Conservation (phyloP, 75 land plant genomes). For the Picea sitchensis region DNA sequence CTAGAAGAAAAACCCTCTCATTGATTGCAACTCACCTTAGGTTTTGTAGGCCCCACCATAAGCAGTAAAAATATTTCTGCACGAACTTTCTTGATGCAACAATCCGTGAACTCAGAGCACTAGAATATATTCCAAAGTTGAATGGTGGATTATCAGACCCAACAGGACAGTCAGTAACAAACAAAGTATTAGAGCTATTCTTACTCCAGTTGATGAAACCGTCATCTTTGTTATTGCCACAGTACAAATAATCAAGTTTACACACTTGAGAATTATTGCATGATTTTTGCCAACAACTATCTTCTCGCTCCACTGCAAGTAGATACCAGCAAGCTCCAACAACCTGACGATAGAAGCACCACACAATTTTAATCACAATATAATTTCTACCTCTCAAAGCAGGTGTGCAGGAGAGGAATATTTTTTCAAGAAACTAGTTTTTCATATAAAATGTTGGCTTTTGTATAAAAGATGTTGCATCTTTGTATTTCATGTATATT, state of each 20-base stretch:
- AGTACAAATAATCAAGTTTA: constrained; percentile 35
- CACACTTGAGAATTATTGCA: constrained; percentile 18
- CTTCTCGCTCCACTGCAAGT: constrained; percentile 64
- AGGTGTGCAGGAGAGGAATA: too few relatives aligned
- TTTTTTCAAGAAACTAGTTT: too few relatives aligned
- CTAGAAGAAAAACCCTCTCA: too few relatives aligned
- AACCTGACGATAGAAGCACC: constrained; percentile 22
- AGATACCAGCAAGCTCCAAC: constrained; percentile 79
- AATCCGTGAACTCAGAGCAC: constrained; percentile 41
- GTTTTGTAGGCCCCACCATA: constrained; percentile 82
- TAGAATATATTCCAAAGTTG: constrained; percentile 54
- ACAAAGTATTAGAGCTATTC: background rate
- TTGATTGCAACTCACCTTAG: constrained; percentile 29
- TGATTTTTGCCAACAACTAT: constrained; percentile 58
- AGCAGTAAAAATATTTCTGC: constrained; percentile 58
- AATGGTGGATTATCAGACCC: constrained; percentile 1
- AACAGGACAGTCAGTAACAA: too few relatives aligned
- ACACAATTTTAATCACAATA: too few relatives aligned
- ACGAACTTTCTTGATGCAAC: constrained; percentile 28
- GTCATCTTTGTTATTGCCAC: constrained; percentile 19
- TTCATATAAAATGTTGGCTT: too few relatives aligned
- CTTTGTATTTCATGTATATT: too few relatives aligned
- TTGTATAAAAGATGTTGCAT: too few relatives aligned
- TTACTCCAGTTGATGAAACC: background rate
- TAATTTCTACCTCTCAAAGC: too few relatives aligned